Evolutionary conservation across 345 rosid genomes (phyloP), one percentile per base, ranked within the genome.

Genomic region (Salix koriyanagi): DNA sequence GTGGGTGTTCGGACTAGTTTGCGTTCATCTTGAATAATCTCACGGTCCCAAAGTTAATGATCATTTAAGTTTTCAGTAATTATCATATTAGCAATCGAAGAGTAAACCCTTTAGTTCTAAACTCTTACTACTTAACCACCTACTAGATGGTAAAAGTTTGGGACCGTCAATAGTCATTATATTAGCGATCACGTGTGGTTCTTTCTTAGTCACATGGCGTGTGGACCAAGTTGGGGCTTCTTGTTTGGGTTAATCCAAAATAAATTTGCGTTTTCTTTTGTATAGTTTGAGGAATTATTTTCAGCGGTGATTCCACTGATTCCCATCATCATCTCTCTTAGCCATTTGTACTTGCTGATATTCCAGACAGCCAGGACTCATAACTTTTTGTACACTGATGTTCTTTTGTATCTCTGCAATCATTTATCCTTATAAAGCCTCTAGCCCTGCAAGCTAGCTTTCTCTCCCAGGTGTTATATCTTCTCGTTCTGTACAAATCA

Each of bases 41-140:
- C 0, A 32, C 4, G 5, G 5, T 32, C 5, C 34, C 0, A 0
- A 34, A 34, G 1, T 34, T 34, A 34, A 34, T 34, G 0, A 34
- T 4, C 6, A 34, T 34, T 0, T 34, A 34, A 34, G 4, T 0
- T 0, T 32, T 2, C 2, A 32, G 0, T 32, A 32, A 2, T 4
- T 0, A 34, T 34, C 36, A 34, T 4, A 34, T 34, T 34, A 34
- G 0, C 36, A 28, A 28, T 28, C 30, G 1, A 5, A 0, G 1
- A 34, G 6, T 1, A 34, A 34, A 34, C 37, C 1, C 6, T 34
- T 34, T 34, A 34, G 0, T 34, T 6, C 6, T 34, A 5, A 34
- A 34, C 0, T 34, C 37, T 5, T 34, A 34, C 0, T 5, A 34
- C 1, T 34, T 5, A 0, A 34, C 0, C 6, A 5, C 6, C 37